Evolutionary conservation across 352 stramenopile genomes (phyloP).

Genomic region (Phytophthora fragariaefolia): DNA sequence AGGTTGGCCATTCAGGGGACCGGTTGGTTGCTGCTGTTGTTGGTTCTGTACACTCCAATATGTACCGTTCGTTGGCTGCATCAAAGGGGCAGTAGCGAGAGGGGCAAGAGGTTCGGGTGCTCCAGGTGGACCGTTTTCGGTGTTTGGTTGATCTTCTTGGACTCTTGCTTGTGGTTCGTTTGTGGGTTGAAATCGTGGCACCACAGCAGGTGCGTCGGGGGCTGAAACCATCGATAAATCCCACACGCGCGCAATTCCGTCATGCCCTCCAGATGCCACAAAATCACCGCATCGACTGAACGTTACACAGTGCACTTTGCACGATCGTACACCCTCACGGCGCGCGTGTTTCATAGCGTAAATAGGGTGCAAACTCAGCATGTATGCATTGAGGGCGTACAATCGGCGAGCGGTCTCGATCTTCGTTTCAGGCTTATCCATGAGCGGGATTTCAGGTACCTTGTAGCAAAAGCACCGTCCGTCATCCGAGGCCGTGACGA

Average conservation of each 20-base stretch:
- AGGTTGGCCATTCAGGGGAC: background rate
- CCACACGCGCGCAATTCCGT: constrained; percentile 94
- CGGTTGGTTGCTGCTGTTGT: constrained; percentile 10
- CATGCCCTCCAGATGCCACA: constrained; percentile 93
- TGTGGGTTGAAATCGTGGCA: constrained; percentile 60
- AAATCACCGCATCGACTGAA: constrained; percentile 87
- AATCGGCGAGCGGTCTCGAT: constrained; percentile 82
- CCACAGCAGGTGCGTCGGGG: constrained; percentile 51
- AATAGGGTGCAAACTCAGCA: constrained; percentile 81
- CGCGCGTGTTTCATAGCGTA: constrained; percentile 77
- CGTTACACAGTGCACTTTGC: constrained; percentile 76
- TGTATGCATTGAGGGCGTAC: constrained; percentile 72
- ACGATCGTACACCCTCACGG: constrained; percentile 60
- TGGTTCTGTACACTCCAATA: background rate
- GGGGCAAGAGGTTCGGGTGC: constrained; percentile 5
- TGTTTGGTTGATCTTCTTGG: constrained; percentile 15
- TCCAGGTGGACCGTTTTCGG: background rate
- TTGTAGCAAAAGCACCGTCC: constrained; percentile 92
- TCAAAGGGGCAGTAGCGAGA: constrained; percentile 6
- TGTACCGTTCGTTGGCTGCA: constrained; percentile 4
- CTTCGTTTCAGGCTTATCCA: constrained; percentile 67
- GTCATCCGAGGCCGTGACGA: constrained; percentile 94
- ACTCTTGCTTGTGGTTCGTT: constrained; percentile 39
- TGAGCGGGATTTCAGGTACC: constrained; percentile 70
- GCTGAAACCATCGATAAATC: constrained; percentile 66